Base-by-base conservation (phyloP, 2,329 filamentous ascomycete species). In the Ophiostoma pallidulum region DNA sequence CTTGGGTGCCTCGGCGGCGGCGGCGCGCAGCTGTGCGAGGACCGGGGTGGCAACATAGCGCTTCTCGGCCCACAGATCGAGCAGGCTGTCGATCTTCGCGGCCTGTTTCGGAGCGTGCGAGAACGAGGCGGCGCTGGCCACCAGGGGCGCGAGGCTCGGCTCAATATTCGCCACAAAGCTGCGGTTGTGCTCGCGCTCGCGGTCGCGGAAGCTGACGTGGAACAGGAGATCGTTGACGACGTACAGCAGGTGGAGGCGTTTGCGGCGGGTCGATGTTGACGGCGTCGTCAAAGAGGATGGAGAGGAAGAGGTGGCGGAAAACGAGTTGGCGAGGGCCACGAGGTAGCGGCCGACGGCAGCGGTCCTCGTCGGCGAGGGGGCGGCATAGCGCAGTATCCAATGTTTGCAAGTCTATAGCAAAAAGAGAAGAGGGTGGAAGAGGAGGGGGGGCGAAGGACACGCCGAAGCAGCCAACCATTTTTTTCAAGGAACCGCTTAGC, bases 211-310 rank as follows among this genome's bases (percentile, higher is more conserved):
- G 54, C 77, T 74, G 49, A 74, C 70, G 59, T 90, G 83, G 60
- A 89, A 81, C 20, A 94, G 70, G 22, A 86, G 67, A 63, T 95
- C 89, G 64, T 80, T 90, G 51, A 92, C 58, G 36, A 94, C 65
- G 62, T 91, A 90, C 6, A 94, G 71, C 6, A 92, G 64, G 63
- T 91, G 82, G 13, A 94, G 71, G 14, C 82, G 77, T 58, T 78
- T 84, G 51, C 86, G 77, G 60, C 78, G 81, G 28, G 74, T 66
- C 44, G 61, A 41, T 54, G 52, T 57, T 57, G 48, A 48, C 49
- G 36, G 18, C 32, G 53, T 55, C 39, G 51, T 37, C 48, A 53
- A 48, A 14, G 14, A n/a, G 1, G 24, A 10, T 10, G 24, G 24
- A 10, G 24, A 28, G 24, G n/a, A 4, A 4, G 41, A 18, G 5